Conservation (phyloP, 1,284 basidiomycete species). For the Ustilago tritici region DNA sequence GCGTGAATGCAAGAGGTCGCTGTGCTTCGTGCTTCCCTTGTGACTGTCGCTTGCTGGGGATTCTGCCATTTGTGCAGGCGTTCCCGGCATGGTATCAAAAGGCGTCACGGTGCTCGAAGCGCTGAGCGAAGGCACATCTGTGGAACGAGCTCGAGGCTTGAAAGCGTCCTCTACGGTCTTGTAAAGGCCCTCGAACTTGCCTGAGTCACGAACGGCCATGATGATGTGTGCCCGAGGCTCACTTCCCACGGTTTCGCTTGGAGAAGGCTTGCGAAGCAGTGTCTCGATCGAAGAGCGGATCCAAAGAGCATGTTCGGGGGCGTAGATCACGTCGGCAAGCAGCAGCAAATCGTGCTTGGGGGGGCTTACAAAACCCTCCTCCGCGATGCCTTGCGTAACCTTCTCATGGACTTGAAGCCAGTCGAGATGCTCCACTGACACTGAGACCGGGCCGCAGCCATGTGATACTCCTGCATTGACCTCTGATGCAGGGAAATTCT, state of each 20-base stretch:
- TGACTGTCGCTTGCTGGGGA: background rate
- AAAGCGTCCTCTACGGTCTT: conserved; percentile 46
- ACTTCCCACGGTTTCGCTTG: background rate
- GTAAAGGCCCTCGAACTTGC: conserved; percentile 47
- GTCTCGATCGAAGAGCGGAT: conserved; percentile 44
- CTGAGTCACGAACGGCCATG: conserved; percentile 43
- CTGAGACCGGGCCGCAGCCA: conserved; percentile 4
- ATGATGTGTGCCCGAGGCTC: conserved; percentile 42
- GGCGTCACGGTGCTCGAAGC: conserved; percentile 26
- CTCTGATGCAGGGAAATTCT: conserved; percentile 24
- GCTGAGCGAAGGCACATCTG: conserved; percentile 27
- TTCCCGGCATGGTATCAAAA: conserved; percentile 38
- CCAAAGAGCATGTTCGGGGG: conserved; percentile 44
- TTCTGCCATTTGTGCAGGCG: conserved; percentile 20
- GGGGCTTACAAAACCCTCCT: background rate
- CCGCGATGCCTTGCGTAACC: background rate
- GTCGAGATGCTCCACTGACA: conserved; percentile 40
- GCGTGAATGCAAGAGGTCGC: conserved; percentile 30
- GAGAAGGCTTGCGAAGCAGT: conserved; percentile 26
- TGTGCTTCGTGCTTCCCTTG: conserved; percentile 20
- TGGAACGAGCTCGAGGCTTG: conserved; percentile 5
- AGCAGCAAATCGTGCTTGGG: conserved; percentile 39
- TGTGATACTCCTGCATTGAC: no score
- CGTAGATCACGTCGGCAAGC: conserved; percentile 49
- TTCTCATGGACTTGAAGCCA: conserved; percentile 39